phyloP scores from a whole-genome alignment of 1,284 basidiomycete species.

The Mycosarcoma mackinlayi region DNA sequence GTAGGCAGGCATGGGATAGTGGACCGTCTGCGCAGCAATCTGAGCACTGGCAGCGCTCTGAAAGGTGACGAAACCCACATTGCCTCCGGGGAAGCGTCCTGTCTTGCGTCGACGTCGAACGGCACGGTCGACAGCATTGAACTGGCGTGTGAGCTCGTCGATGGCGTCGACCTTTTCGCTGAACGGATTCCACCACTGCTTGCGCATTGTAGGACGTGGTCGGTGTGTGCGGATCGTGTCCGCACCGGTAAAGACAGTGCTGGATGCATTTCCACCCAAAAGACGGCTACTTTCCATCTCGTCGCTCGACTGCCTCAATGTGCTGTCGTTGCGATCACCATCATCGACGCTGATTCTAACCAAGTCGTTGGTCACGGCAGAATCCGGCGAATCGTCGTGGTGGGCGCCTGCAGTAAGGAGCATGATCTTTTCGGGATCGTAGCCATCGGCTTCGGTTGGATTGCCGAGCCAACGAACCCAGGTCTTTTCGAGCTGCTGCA shows the following conservation, averaged over 20 bases:
- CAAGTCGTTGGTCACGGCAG: slow-evolving; percentile 18
- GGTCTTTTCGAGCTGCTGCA: slow-evolving; percentile 79
- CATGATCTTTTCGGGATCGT: slow-evolving; percentile 73
- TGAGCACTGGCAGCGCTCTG: slow-evolving; percentile 93
- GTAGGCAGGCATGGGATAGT: slow-evolving; percentile 69
- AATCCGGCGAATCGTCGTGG: slow-evolving; percentile 19
- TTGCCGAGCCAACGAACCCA: slow-evolving; percentile 94
- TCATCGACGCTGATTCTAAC: slow-evolving; percentile 22
- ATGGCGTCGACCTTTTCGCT: slow-evolving; percentile 58
- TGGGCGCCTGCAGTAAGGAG: slow-evolving; percentile 38
- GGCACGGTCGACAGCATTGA: slow-evolving; percentile 53
- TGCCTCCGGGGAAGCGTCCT: slow-evolving; percentile 71
- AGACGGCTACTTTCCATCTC: slow-evolving; percentile 21
- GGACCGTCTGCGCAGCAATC: slow-evolving; percentile 87
- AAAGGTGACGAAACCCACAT: slow-evolving; percentile 94
- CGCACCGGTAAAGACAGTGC: slow-evolving; percentile 30
- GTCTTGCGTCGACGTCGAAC: slow-evolving; percentile 44
- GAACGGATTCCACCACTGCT: slow-evolving; percentile 53
- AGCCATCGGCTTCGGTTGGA: slow-evolving; percentile 81
- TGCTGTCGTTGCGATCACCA: slow-evolving; percentile 2
- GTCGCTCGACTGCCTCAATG: neutral
- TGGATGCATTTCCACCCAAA: slow-evolving; percentile 6
- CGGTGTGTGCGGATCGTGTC: slow-evolving; percentile 42
- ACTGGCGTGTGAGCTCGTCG: slow-evolving; percentile 56
- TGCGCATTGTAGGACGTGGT: slow-evolving; percentile 46